A percentile compares a stretch with the other conserved stretches of the same genome.
phyloP scores from a whole-genome alignment of 2,329 filamentous ascomycete species.

The Dichotomopilus funicola region DNA sequence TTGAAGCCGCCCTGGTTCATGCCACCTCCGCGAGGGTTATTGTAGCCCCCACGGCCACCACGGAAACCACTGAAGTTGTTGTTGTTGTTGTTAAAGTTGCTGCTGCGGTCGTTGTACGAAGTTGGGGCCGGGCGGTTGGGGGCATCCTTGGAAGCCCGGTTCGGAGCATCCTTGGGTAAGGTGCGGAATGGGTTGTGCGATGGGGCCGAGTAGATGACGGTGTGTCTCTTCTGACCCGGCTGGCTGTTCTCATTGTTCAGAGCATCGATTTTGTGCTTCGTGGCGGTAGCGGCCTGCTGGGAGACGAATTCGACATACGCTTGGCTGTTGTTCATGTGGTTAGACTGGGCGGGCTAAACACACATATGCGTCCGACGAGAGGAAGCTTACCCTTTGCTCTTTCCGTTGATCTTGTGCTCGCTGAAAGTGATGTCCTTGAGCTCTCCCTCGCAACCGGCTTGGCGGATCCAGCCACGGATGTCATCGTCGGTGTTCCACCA shows the following conservation, averaged over 20 bases:
- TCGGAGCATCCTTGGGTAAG: conserved; percentile 78
- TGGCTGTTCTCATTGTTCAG: conserved; percentile 46
- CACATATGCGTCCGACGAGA: conserved; percentile 6
- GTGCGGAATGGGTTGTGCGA: conserved; percentile 84
- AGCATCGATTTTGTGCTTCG: conserved; percentile 74
- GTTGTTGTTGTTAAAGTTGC: conserved; percentile 32
- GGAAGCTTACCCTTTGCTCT: conserved; percentile 80
- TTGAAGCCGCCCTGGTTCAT: conserved; percentile 43
- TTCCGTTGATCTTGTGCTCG: conserved; percentile 98
- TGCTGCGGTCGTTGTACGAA: conserved; percentile 42
- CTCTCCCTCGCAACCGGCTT: conserved; percentile 75
- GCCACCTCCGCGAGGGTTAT: conserved; percentile 41
- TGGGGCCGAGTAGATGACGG: conserved; percentile 68
- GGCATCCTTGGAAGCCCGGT: conserved; percentile 58
- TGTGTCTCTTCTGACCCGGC: conserved; percentile 61
- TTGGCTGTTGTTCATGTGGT: conserved; percentile 39
- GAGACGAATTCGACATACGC: conserved; percentile 81
- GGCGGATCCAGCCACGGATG: conserved; percentile 75
- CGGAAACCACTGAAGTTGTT: conserved; percentile 39
- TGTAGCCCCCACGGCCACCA: conserved; percentile 43
- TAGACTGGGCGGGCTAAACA: neutral
- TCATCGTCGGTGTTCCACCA: conserved; percentile 99
- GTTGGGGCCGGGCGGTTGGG: conserved; percentile 48
- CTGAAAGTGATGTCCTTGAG: conserved; percentile 92
- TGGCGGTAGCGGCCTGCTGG: conserved; percentile 75